A percentile compares a stretch with the other conserved stretches of the same genome.
Conservation (phyloP, 768 basidiomycete genomes). For the Termitomyces sp. region DNA sequence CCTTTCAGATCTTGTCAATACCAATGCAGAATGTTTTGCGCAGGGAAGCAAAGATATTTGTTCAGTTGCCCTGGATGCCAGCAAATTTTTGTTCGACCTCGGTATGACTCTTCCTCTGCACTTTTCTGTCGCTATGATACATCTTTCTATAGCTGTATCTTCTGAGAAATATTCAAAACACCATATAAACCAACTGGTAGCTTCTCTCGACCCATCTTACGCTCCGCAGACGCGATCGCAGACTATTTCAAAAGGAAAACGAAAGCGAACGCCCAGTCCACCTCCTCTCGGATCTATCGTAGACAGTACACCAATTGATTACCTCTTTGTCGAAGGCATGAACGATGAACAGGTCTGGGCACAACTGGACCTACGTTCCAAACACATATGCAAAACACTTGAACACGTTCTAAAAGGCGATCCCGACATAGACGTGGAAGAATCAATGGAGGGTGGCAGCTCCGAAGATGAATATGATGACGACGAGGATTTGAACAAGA, state of each 20-base stretch:
- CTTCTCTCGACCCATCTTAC: slow-evolving; percentile 59
- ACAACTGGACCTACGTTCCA: slow-evolving; percentile 81
- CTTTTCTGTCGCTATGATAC: slow-evolving; percentile 7
- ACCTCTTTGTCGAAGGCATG: slow-evolving; percentile 74
- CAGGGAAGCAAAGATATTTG: slow-evolving; percentile 49
- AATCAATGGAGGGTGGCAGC: slow-evolving; percentile 22
- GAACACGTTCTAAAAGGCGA: slow-evolving; percentile 56
- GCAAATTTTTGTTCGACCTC: slow-evolving; percentile 72
- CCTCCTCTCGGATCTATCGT: slow-evolving; percentile 29
- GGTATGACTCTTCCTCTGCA: slow-evolving; percentile 38
- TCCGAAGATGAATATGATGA: slow-evolving; percentile 26
- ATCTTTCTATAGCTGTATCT: slow-evolving; percentile 45
- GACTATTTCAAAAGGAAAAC: slow-evolving; percentile 34
- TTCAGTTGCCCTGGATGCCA: slow-evolving; percentile 55
- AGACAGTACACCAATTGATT: slow-evolving; percentile 65
- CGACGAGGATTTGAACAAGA: slow-evolving; percentile 21
- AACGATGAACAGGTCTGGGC: slow-evolving; percentile 89
- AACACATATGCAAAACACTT: slow-evolving; percentile 64
- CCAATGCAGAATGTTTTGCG: slow-evolving; percentile 51
- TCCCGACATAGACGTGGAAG: slow-evolving; percentile 21
- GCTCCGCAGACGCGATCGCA: slow-evolving; percentile 77
- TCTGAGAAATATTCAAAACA: slow-evolving; percentile 63
- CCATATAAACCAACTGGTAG: slow-evolving; percentile 60
- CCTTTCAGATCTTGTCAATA: slow-evolving; percentile 53
- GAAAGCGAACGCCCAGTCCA: slow-evolving; percentile 35